Conservation (phyloP, 768 basidiomycete genomes). For the Pleurotus eryngii region DNA sequence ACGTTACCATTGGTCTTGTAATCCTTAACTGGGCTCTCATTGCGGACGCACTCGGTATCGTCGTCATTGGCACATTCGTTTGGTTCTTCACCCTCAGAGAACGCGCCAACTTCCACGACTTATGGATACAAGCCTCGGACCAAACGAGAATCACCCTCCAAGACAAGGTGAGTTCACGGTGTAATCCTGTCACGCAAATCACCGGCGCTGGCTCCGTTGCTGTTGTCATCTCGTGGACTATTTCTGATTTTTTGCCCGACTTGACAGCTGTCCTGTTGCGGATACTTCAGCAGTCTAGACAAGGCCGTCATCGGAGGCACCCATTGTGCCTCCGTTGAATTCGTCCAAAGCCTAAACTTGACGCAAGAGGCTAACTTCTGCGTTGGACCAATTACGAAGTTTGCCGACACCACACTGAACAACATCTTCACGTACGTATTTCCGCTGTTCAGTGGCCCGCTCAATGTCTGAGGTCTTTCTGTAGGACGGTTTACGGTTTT, state of each 20-base stretch:
- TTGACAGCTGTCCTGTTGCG: slow-evolving; percentile 75
- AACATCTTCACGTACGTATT: slow-evolving; percentile 76
- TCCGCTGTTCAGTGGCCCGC: not conserved
- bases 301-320: slow-evolving; percentile 54
- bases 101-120: slow-evolving; percentile 58
- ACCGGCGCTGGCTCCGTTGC: too few species aligned
- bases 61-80: slow-evolving; percentile 65
- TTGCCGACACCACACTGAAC: slow-evolving; percentile 73
- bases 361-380: slow-evolving; percentile 53
- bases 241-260: too few species aligned
- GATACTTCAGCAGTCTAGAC: slow-evolving; percentile 73
- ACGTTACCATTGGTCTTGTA: slow-evolving; percentile 66
- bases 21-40: slow-evolving; percentile 76
- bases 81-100: slow-evolving; percentile 83
- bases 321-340: slow-evolving; percentile 50
- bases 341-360: slow-evolving; percentile 38
- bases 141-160: slow-evolving; percentile 59
- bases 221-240: too few species aligned
- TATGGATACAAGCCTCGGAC: slow-evolving; percentile 48
- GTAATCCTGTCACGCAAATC: too few species aligned
- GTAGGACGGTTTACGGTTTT: slow-evolving; percentile 67
- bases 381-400: slow-evolving; percentile 62
- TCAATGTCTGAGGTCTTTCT: not conserved
- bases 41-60: slow-evolving; percentile 54
- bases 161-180: slow-evolving; percentile 52